Base-by-base conservation (phyloP, 2,329 filamentous ascomycete species). In the Trichoderma sp. region DNA sequence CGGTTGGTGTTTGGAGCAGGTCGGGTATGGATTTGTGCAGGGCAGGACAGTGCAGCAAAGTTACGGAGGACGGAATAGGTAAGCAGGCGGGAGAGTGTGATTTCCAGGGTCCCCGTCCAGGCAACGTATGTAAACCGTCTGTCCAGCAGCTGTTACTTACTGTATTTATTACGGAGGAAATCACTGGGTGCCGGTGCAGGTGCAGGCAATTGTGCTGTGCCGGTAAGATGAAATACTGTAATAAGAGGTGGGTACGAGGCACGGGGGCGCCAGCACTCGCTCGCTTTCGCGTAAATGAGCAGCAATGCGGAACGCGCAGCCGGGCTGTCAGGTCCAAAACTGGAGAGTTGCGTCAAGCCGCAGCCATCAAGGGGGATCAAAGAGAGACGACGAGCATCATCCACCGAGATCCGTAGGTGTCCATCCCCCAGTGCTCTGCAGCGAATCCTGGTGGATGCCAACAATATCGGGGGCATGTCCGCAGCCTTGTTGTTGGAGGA, bases 391-490 rank as follows among this genome's bases (percentile, higher is more conserved):
- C 52, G 5, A n/a, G 17, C 17, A 26, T 45, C 14, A 21, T 9
- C n/a, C 7, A 34, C 7, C 12, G 19, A 28, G 24, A 50, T 14
- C 34, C 9, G 12, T 14, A 44, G 5, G 12, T 28, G 14, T 43
- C 17, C n/a, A 30, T 66, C 55, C 65, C 43, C 21, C 21, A 2
- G 30, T 24, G 19, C 30, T 7, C 19, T 30, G 56, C 47, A 24
- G 28, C 30, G 65, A 43, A 19, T 55, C 59, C 39, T 72, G 75
- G 64, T 76, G 76, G 62, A 77, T 76, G 58, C 73, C 66, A 68
- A 77, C 52, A 73, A 72, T 63, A 73, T 75, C 59, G 73, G 75
- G 55, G 73, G 71, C 41, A 77, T 24, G 69, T 52, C 73, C 72
- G 66, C 73, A 28, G 28, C 28, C 28, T 28, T 5, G 28, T 28